Evolutionary conservation across 345 rosid species (phyloP).

Genomic region (Clausena lansium): DNA sequence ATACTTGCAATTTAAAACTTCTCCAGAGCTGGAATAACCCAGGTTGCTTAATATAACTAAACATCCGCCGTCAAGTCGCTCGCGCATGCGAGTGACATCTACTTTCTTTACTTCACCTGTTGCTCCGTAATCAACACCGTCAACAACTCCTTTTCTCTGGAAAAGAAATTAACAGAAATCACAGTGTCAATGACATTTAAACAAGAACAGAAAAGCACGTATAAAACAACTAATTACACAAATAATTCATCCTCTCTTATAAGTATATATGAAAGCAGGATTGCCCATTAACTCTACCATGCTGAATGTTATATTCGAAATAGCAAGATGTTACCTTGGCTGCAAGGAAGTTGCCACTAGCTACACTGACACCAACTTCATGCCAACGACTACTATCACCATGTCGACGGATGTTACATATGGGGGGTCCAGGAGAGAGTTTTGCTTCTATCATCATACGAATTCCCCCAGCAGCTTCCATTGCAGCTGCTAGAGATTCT

Average conservation of each 20-base stretch:
- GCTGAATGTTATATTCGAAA: slow-evolving; percentile 1
- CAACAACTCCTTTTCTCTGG: slow-evolving; percentile 93
- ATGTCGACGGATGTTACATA: slow-evolving; percentile 76
- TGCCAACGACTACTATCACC: slow-evolving; percentile 90
- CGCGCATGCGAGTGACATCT: slow-evolving; percentile 73
- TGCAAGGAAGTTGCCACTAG: slow-evolving; percentile 95
- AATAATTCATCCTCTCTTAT: neutral
- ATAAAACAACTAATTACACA: neutral
- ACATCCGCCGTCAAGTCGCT: slow-evolving; percentile 89
- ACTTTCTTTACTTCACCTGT: slow-evolving; percentile 96
- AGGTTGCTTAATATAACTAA: slow-evolving; percentile 81
- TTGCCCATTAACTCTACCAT: neutral
- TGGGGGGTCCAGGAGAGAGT: slow-evolving; percentile 95
- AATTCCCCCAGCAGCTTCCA: slow-evolving; percentile 94
- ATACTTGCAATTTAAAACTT: slow-evolving; percentile 98
- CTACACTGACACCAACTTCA: slow-evolving; percentile 91
- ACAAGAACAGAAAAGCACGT: neutral
- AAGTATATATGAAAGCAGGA: neutral
- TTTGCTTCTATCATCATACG: slow-evolving; percentile 90
- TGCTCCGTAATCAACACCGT: slow-evolving; percentile 92
- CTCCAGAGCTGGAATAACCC: slow-evolving; percentile 94
- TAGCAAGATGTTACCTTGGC: slow-evolving; percentile 59
- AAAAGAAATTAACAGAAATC: slow-evolving; percentile 17
- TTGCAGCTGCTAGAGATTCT: slow-evolving; percentile 80
- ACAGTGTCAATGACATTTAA: slow-evolving; percentile 6